Conservation (phyloP, 1,139 yeast genomes). For the Taphrina wiesneri region DNA sequence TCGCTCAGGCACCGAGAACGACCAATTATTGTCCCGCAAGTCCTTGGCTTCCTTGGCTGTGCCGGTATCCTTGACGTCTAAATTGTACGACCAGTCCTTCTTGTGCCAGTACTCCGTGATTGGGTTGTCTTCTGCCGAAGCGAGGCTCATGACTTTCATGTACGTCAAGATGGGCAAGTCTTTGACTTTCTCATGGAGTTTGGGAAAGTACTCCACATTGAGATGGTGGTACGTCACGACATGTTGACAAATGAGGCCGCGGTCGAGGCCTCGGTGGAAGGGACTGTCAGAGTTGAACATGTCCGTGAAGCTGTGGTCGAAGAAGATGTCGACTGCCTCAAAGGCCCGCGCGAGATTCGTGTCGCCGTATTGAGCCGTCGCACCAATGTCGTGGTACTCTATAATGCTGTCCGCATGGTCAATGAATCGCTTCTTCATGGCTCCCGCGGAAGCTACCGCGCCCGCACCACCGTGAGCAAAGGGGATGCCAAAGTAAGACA, state of each 20-base stretch:
- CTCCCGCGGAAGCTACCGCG: conserved; percentile 45
- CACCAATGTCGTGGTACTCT: conserved; percentile 42
- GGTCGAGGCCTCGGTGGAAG: conserved; percentile 27
- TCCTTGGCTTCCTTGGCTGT: conserved; percentile 1
- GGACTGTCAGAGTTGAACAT: conserved; percentile 12
- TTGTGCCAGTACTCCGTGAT: conserved; percentile 13
- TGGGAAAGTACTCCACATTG: conserved; percentile 35
- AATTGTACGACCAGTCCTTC: conserved; percentile 19
- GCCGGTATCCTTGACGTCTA: conserved; percentile 15
- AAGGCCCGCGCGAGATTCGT: conserved; percentile 44
- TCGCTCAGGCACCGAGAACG: conserved; percentile 4
- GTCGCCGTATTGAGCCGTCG: conserved; percentile 47
- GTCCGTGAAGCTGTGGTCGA: conserved; percentile 26
- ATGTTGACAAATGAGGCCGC: conserved; percentile 45
- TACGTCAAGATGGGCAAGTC: conserved; percentile 4
- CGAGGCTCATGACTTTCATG: conserved; percentile 1
- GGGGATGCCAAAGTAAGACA: conserved; percentile 38
- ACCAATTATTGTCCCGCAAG: not conserved
- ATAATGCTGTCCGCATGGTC: conserved; percentile 39
- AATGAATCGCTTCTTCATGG: conserved; percentile 44
- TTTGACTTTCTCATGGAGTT: conserved; percentile 32
- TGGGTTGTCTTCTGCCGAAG: not conserved
- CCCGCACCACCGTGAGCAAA: conserved; percentile 50
- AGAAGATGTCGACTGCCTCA: conserved; percentile 38
- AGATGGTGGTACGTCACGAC: conserved; percentile 40